Base-by-base conservation (phyloP, 2,329 filamentous ascomycete species). In the Periconia macrospinosa region DNA sequence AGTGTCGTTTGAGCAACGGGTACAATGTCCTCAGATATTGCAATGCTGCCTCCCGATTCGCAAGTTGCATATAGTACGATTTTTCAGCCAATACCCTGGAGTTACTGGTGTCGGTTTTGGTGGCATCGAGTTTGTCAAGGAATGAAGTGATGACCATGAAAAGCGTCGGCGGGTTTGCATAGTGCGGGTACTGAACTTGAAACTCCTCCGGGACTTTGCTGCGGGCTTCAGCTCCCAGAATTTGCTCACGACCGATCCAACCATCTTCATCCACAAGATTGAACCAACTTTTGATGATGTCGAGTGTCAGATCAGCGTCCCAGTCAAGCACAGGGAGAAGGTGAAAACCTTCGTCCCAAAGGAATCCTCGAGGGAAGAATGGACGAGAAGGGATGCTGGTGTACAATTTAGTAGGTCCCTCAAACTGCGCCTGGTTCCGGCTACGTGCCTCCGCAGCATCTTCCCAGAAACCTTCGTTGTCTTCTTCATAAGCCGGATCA, bases 311-410 rank as follows among this genome's bases (percentile, higher is more conserved):
- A 68, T 97, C 92, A 49, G 92, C 85, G 70, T 99, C 94, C 90
- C 92, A 99, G 61, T 99, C 93, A 18, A 91, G 83, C 50, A 99
- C 87, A 1, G 92, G 92, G 45, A 96, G 79, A 35, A 99, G 80
- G 68, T 99, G 94, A 76, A 97, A 99, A 0, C 94, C 94, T 73
- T 99, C 94, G 66, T 99, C 94, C 94, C 94, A 99, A 3, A 97
- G 81, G 72, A 99, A 99, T 1, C 94, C 94, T 56, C 94, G 84
- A 1, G 94, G 94, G 76, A 99, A 99, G 79, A 99, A 99, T 0
- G 94, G 90, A 5, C 94, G 83, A 9, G 93, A 97, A 0, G 94
- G 94, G 52, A 97, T 88, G 65, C 87, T 91, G 7, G 92, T 95
- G 71, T 92, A 97, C 2, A 99, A 83, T 72, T 96, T 91, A 50